Conservation (phyloP, 768 basidiomycete species). For the Tricholoma hemisulphureum region DNA sequence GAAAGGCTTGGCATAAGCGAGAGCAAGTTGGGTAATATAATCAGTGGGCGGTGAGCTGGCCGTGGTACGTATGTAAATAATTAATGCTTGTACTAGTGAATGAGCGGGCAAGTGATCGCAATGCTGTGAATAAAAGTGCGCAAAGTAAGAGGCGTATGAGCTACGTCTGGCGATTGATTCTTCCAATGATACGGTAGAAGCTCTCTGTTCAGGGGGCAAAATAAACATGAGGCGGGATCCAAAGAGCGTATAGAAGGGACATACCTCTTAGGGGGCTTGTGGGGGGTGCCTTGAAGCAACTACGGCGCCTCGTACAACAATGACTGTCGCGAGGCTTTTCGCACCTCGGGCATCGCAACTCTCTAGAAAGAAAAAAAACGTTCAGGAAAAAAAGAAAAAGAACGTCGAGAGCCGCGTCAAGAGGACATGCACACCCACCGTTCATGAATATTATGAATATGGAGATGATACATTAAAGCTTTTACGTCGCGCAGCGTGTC, state of each 20-base stretch:
- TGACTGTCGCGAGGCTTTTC: slow-evolving; percentile 22
- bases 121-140: not conserved
- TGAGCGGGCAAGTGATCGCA: not conserved
- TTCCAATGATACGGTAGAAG: slow-evolving; percentile 12
- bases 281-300: slow-evolving; percentile 8
- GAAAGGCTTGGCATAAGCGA: not conserved
- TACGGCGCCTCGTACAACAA: slow-evolving; percentile 14
- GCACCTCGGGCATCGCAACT: slow-evolving; percentile 23
- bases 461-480: slow-evolving; percentile 51
- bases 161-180: slow-evolving; percentile 2
- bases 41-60: not conserved
- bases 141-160: not conserved
- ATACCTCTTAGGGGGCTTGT: slow-evolving; percentile 16
- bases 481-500: slow-evolving; percentile 42
- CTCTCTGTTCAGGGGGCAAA: slow-evolving; percentile 1
- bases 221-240: not conserved
- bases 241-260: not conserved
- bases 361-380: slow-evolving; percentile 11
- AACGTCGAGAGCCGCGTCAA: not conserved
- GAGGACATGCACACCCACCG: slow-evolving; percentile 26
- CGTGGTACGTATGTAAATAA: not conserved
- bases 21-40: not conserved
- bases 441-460: slow-evolving; percentile 55
- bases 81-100: not conserved
- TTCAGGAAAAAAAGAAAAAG: too few relatives aligned